phyloP scores from a whole-genome alignment of 768 basidiomycete genomes.

The Serendipita vermifera region DNA sequence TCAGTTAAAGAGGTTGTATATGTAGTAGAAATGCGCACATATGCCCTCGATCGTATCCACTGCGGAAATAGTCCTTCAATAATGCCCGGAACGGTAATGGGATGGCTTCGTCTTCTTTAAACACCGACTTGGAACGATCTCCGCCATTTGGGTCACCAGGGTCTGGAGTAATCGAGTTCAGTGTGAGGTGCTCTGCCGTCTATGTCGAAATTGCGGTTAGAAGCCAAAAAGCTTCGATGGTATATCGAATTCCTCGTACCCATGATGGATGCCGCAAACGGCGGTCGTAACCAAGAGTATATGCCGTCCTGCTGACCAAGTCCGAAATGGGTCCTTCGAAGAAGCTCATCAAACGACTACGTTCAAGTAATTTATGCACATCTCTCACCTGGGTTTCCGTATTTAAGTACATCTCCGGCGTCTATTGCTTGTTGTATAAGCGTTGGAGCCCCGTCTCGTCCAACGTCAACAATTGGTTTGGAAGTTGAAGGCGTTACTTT shows the following conservation, averaged over 20 bases:
- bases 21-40: conserved; percentile 44
- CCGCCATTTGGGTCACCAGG: conserved; percentile 31
- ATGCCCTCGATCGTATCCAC: conserved; percentile 93
- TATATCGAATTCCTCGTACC: conserved; percentile 35
- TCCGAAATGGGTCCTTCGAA: conserved; percentile 69
- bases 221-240: background rate
- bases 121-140: conserved; percentile 64
- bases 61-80: conserved; percentile 79
- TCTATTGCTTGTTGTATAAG: conserved; percentile 27
- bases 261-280: conserved; percentile 84
- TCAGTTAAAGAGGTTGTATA: conserved; percentile 9
- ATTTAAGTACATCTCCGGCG: conserved; percentile 43
- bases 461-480: conserved; percentile 4
- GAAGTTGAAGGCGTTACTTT: conserved; percentile 10
- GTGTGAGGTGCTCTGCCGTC: conserved; percentile 93
- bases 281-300: conserved; percentile 83
- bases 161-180: conserved; percentile 46
- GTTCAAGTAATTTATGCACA: background rate
- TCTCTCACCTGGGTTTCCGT: conserved; percentile 65
- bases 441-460: conserved; percentile 30
- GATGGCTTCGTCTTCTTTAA: conserved; percentile 70
- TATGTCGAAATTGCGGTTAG: conserved; percentile 20
- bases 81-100: conserved; percentile 69
- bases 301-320: conserved; percentile 63
- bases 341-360: conserved; percentile 5